A percentile compares a stretch with the other conserved stretches of the same genome.
Conservation (phyloP, 306 rosid species). For the Cotoneaster glaucophyllus region DNA sequence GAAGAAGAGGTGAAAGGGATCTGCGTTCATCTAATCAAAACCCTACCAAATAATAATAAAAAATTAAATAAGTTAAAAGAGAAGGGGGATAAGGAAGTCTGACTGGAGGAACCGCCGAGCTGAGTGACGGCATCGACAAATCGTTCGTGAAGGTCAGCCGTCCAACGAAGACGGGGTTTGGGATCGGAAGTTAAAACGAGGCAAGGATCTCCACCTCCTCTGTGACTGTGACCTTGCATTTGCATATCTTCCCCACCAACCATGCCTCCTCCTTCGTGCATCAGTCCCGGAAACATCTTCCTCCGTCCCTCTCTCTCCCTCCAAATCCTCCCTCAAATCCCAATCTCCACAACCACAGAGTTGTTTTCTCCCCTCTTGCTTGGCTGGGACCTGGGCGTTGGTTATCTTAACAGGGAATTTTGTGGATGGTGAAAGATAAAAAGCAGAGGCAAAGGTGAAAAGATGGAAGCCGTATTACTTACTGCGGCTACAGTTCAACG, state of each 20-base stretch:
- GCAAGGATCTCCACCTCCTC: constrained; percentile 61
- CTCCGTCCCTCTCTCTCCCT: background rate
- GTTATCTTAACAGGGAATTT: background rate
- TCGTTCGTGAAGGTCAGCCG: constrained; percentile 92
- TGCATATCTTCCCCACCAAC: constrained; percentile 52
- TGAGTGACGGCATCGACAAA: constrained; percentile 93
- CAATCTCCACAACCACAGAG: background rate
- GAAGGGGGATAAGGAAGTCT: background rate
- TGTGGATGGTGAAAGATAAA: background rate
- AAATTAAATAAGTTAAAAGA: background rate
- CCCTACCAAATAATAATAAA: background rate
- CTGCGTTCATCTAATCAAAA: background rate
- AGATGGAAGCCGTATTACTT: background rate
- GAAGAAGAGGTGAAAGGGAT: background rate
- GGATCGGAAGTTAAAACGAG: constrained; percentile 94
- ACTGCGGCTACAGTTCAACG: constrained; percentile 3
- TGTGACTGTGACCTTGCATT: constrained; percentile 27
- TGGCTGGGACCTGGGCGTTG: background rate
- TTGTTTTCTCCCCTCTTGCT: background rate
- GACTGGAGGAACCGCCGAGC: constrained; percentile 89
- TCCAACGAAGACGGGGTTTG: constrained; percentile 99
- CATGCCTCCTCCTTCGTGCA: constrained; percentile 52
- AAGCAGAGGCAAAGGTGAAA: background rate
- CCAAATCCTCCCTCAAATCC: background rate
- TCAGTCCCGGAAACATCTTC: constrained; percentile 65